Evolutionary conservation across 768 basidiomycete species (phyloP), one percentile per base, ranked within the genome.

Genomic region (Amyloporia xantha): DNA sequence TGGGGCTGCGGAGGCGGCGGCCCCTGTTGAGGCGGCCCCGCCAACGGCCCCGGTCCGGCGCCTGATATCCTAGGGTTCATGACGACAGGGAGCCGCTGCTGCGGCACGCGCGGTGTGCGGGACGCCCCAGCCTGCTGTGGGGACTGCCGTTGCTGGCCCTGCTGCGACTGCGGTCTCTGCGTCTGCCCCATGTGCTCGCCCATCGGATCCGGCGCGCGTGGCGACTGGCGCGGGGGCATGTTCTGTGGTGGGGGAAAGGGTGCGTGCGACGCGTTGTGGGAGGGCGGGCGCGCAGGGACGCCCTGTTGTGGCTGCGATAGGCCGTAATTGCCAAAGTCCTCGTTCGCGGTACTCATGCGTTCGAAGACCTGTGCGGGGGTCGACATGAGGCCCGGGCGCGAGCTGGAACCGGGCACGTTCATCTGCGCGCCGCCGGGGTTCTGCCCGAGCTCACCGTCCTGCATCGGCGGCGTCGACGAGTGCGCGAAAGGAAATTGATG

Each of bases 291-390:
- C 13, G 52, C 26, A n/a, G 55, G 58, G 2, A 17, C 33, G 9
- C 28, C 36, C 19, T 44, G 21, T 17, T 48, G 49, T 4, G 40
- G 33, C 9, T 40, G 36, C 36, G 41, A 39, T 26, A 51, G 54
- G 48, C 47, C 48, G 9, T 54, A 40, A 38, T 41, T 51, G 15
- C 30, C 30, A 15, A 33, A 33, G n/a, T n/a, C n/a, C n/a, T n/a
- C n/a, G n/a, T n/a, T n/a, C n/a, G n/a, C 6, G 24, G 39, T 41
- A 21, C 51, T 71, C 71, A 81, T 79, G 57, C 79, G 73, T 48
- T 77, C 77, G 52, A 76, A 73, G 48, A 79, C 76, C 15, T 87
- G 84, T 2, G 81, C 80, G 2, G 84, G 82, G 0, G 83, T 84
- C 11, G 73, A 60, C 24, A 73, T 73, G 56, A 81, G 79, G 6